Evolutionary conservation across 1,139 yeast genomes (phyloP).

Genomic region (Saccharomyces hybrid): DNA sequence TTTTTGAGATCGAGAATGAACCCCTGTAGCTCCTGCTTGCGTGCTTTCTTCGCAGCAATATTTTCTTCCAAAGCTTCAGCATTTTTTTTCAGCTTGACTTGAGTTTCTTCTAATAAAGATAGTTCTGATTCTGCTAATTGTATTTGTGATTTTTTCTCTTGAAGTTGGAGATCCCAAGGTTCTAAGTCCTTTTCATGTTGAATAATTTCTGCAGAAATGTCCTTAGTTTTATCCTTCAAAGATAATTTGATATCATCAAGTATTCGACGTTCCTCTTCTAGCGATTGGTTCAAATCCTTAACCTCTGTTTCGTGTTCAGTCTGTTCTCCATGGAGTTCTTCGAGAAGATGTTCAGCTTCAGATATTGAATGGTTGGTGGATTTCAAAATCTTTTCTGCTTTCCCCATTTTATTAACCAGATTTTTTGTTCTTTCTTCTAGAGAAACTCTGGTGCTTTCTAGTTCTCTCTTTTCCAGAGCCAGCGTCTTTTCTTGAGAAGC

Average conservation of each 20-base stretch:
- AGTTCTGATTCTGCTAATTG: conserved; percentile 60
- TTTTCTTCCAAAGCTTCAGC: conserved; percentile 42
- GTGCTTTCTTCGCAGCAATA: conserved; percentile 42
- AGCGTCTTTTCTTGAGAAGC: conserved; percentile 5
- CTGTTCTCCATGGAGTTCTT: conserved; percentile 40
- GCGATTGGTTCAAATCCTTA: conserved; percentile 38
- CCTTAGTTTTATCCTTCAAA: conserved; percentile 55
- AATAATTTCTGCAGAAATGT: conserved; percentile 21
- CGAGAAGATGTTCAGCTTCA: conserved; percentile 43
- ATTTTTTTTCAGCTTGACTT: conserved; percentile 35
- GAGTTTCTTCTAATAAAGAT: conserved; percentile 45
- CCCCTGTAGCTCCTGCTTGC: conserved; percentile 41
- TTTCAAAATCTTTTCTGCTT: conserved; percentile 45
- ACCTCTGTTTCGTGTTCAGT: conserved; percentile 35
- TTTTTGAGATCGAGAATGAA: conserved; percentile 35
- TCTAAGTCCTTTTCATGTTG: conserved; percentile 64
- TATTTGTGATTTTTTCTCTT: conserved; percentile 57
- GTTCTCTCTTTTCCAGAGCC: conserved; percentile 26
- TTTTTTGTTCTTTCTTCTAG: conserved; percentile 70
- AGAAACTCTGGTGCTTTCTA: conserved; percentile 43
- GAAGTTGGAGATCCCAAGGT: conserved; percentile 75
- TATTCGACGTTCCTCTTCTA: conserved; percentile 46
- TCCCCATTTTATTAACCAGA: conserved; percentile 50
- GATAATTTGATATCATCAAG: conserved; percentile 58
- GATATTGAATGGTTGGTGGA: conserved; percentile 35